Evolutionary conservation across 768 basidiomycete genomes (phyloP), one percentile per base, ranked within the genome.

Genomic region (Termitomyces sp.): DNA sequence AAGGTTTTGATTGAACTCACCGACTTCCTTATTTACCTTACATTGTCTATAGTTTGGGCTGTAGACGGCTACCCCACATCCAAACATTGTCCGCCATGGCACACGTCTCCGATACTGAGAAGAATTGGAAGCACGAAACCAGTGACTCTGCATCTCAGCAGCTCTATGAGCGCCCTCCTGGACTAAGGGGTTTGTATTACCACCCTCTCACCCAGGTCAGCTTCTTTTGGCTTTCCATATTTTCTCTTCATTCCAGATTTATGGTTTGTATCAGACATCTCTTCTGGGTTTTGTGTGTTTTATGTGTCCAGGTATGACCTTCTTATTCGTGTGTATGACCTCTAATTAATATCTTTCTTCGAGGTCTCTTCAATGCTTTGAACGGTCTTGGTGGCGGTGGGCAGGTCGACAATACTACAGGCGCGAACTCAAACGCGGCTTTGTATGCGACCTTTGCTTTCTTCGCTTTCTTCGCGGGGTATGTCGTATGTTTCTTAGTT

Each of bases 311-410:
- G 79, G 77, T 71, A 72, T 75, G 68, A 79, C 49, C 60, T 28
- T 20, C 24, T 28, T 9, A 52, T 53, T 36, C 31, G 42, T 22
- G n/a, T 22, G 22, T 26, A 12, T 47, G 48, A 33, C 26, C 1
- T 22, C 28, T 22, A 42, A 53, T 47, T 57, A 18, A 59, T 48
- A n/a, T 52, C 5, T 39, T 20, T 33, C n/a, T 39, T n/a, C 73
- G 72, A 68, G 90, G 90, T 57, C 79, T 91, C 56, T 92, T 89
- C 73, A 93, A 92, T 65, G 84, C 90, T 0, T 74, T 92, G 65
- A 87, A 82, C 55, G 90, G 91, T 34, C 77, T 94, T 46, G 92
- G 92, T 4, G 90, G 79, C 46, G 90, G 87, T 47, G 92, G 92
- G 4, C 86, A 88, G 71, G 67, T 90, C 42, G 84, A 88, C 64